phyloP scores from a whole-genome alignment of 352 stramenopile genomes.

The Phytophthora ohioensis region DNA sequence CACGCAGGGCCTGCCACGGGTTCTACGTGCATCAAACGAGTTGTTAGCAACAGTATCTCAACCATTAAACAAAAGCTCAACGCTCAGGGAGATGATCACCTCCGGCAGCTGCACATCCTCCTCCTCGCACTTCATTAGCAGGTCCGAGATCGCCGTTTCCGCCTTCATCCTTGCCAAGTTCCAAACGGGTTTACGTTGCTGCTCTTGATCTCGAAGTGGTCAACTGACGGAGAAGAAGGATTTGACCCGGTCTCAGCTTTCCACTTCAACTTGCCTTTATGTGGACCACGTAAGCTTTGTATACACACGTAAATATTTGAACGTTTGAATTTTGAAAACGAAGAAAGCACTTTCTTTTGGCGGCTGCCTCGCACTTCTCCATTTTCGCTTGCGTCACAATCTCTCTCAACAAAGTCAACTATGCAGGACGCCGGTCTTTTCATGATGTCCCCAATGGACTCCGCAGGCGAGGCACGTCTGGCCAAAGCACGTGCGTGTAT shows the following conservation, averaged over 20 bases:
- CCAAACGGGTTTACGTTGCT: background rate
- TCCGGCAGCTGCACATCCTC: constrained; percentile 50
- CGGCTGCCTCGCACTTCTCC: constrained; percentile 1
- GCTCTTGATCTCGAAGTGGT: background rate
- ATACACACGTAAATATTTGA: constrained; percentile 25
- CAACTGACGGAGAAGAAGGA: constrained; percentile 19
- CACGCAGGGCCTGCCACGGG: constrained; percentile 52
- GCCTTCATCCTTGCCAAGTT: constrained; percentile 51
- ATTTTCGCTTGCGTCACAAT: background rate
- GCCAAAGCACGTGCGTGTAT: constrained; percentile 55
- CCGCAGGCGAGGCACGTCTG: constrained; percentile 47
- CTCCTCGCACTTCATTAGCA: constrained; percentile 74
- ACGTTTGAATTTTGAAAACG: constrained; percentile 39
- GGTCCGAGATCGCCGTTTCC: constrained; percentile 62
- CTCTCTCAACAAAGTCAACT: background rate
- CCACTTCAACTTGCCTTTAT: constrained; percentile 39
- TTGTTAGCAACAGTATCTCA: too few species aligned
- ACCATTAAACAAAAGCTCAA: too few species aligned
- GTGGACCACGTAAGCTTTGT: constrained; percentile 15
- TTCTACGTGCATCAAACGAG: constrained; percentile 30
- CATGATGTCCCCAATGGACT: constrained; percentile 64
- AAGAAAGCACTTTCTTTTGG: constrained; percentile 14
- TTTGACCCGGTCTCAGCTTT: constrained; percentile 12
- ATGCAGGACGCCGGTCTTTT: constrained; percentile 39
- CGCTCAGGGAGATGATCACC: constrained; percentile 22